Evolutionary conservation across 202 grass and related monocot genomes (phyloP).

Genomic region (Elaeis oleifera): DNA sequence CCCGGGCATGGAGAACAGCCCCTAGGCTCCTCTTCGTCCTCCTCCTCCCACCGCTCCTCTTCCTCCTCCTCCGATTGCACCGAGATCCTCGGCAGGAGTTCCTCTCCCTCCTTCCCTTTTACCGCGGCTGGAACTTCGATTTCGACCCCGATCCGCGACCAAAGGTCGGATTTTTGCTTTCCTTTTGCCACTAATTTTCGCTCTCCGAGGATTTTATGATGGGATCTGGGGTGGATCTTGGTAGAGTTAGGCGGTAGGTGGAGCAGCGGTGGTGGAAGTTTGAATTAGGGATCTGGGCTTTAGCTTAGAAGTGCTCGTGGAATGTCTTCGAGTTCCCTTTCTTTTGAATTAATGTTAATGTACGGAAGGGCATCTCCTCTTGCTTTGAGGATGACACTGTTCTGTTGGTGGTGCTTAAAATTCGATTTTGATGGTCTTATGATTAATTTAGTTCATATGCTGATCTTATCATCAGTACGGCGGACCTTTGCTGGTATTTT

Average conservation of each 20-base stretch:
- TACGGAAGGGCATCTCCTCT: too few species aligned
- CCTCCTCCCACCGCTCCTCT: slow-evolving; percentile 16
- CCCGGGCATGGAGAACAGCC: slow-evolving; percentile 88
- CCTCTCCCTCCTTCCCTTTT: slow-evolving; percentile 64
- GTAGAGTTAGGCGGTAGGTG: too few species aligned
- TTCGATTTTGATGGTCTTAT: too few species aligned
- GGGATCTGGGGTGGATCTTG: neutral
- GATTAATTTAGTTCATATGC: too few species aligned
- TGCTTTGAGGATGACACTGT: too few species aligned
- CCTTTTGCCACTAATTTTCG: slow-evolving; percentile 4
- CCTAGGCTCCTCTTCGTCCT: slow-evolving; percentile 42
- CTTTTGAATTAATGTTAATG: too few species aligned
- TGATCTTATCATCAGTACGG: too few species aligned
- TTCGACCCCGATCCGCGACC: slow-evolving; percentile 45
- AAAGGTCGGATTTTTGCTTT: slow-evolving; percentile 35
- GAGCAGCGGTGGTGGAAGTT: too few species aligned
- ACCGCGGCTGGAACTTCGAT: slow-evolving; percentile 75
- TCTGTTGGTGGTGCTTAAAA: too few species aligned
- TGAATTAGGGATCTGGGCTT: too few species aligned
- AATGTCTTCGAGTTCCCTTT: too few species aligned
- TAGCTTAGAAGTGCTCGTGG: too few species aligned
- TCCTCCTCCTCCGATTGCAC: slow-evolving; percentile 60
- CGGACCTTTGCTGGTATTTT: neutral
- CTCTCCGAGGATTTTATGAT: slow-evolving; percentile 22
- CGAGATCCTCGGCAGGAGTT: slow-evolving; percentile 79